Percentiles rank a stretch among this genome's conserved stretches.
Conservation (phyloP, 495 filamentous ascomycete species). For the Cryomyces minteri region DNA sequence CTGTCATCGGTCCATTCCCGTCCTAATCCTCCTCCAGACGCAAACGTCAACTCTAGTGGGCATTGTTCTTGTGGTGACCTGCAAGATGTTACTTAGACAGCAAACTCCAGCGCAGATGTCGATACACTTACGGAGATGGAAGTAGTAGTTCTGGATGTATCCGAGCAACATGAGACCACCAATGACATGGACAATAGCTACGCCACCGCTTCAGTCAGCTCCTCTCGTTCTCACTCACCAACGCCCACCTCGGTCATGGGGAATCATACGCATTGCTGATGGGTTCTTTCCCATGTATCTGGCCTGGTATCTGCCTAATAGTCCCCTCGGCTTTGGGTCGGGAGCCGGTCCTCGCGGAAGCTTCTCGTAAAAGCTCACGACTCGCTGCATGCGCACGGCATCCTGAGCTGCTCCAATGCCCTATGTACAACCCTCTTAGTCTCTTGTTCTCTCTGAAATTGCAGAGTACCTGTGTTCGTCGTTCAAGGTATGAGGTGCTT, state of each 20-base stretch:
- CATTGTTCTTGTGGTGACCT: conserved; percentile 99
- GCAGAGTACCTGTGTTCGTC: too few species aligned
- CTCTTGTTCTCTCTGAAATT: too few species aligned
- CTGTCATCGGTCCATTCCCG: too few species aligned
- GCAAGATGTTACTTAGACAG: conserved; percentile 15
- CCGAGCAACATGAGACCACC: conserved; percentile 53
- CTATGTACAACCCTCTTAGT: conserved; percentile 20
- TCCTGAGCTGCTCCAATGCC: conserved; percentile 82
- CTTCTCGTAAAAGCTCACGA: conserved; percentile 96
- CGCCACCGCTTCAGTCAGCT: conserved; percentile 9
- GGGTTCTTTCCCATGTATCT: conserved; percentile 90
- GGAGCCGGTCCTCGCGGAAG: conserved; percentile 82
- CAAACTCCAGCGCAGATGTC: neutral
- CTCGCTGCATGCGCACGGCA: conserved; percentile 87
- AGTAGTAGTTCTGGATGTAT: conserved; percentile 97
- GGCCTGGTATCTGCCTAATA: conserved; percentile 75
- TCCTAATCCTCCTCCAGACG: neutral
- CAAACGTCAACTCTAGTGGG: conserved; percentile 44
- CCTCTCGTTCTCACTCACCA: neutral
- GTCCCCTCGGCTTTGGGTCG: conserved; percentile 55
- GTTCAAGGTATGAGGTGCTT: too few species aligned
- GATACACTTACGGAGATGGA: conserved; percentile 76
- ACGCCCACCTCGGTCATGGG: neutral
- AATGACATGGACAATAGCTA: conserved; percentile 79
- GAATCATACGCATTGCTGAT: conserved; percentile 63